Base-by-base conservation (phyloP, 495 filamentous ascomycete species). In the Lophium mytilinum region DNA sequence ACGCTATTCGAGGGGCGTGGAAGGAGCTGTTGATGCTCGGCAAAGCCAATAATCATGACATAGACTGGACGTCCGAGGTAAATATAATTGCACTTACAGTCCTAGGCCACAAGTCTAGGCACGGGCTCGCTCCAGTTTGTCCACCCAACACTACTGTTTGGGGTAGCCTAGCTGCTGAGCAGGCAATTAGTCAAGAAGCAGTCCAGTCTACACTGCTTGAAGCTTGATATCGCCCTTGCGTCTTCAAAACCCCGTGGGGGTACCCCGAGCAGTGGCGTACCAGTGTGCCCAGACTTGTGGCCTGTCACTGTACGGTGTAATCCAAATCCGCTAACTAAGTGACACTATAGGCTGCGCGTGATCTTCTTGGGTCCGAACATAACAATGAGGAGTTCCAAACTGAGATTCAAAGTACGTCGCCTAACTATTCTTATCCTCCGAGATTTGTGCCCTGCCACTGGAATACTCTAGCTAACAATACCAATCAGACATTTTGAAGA, bases 301-400 rank as follows among this genome's bases (percentile, higher is more conserved):
- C n/a, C n/a, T n/a, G n/a, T n/a, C n/a, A n/a, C n/a, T n/a, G n/a
- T 56, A 35, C 36, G 37, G 3, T 17, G 7, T 12, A 3, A 4
- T 18, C 36, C 41, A 12, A 2, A 15, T 49, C 45, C 18, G 19
- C 17, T 9, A 49, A 15, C 19, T 12, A 24, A 49, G 24, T 30
- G 24, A 3, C 6, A 30, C 24, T 30, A 30, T 39, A 56, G 53
- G 43, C 43, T 37, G 33, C 53, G 34, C 10, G 12, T 6, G 53
- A 56, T 14, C 49, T 42, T 24, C 33, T 56, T 35, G 53, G 53
- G 30, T 34, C 53, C 21, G 17, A 47, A 49, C 12, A 8, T 21
- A 49, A 21, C 33, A 56, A 56, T 24, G n/a, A 56, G 24, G 24
- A 47, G 37, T 56, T 48, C 42, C 53, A 56, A 24, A 19, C 33